phyloP scores from a whole-genome alignment of 306 rosid species.

The Cicer yamashitae region DNA sequence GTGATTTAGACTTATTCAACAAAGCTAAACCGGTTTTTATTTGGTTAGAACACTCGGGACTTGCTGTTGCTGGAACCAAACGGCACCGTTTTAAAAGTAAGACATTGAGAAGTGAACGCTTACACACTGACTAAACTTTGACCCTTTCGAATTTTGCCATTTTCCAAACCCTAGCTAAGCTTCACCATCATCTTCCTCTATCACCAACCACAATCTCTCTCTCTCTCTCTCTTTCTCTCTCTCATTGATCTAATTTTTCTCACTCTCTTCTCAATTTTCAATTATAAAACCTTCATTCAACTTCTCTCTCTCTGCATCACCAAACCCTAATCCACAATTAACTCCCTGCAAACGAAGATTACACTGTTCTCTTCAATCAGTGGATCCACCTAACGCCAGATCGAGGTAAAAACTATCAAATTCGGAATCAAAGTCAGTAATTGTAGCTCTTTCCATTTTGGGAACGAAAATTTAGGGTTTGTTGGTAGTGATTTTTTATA shows the following conservation, averaged over 20 bases:
- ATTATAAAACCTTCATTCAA: neutral
- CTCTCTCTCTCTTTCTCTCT: neutral
- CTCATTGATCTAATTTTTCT: slow-evolving; percentile 21
- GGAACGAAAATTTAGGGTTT: slow-evolving; percentile 12
- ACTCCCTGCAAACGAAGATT: neutral
- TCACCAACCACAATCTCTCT: slow-evolving; percentile 18
- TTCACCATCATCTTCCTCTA: slow-evolving; percentile 17
- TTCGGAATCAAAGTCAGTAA: slow-evolving; percentile 28
- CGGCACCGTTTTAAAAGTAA: slow-evolving; percentile 33
- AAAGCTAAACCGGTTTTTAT: too few relatives aligned
- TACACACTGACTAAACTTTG: slow-evolving; percentile 37
- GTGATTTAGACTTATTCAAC: too few relatives aligned
- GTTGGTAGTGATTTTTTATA: slow-evolving; percentile 8
- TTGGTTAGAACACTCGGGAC: neutral
- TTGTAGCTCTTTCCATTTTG: slow-evolving; percentile 21
- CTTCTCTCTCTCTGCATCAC: neutral
- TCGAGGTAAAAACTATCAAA: slow-evolving; percentile 52
- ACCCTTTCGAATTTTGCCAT: slow-evolving; percentile 29
- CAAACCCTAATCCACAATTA: neutral
- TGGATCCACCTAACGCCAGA: slow-evolving; percentile 43
- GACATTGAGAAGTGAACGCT: slow-evolving; percentile 12
- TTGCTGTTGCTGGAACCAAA: neutral
- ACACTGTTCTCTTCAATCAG: slow-evolving; percentile 1
- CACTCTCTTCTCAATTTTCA: slow-evolving; percentile 7
- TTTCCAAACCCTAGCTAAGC: slow-evolving; percentile 43